These are phyloP conservation scores for Mytilinidion resinicola DNA, from an alignment of 495 filamentous ascomycete genomes.

Conservation along the genomic window DNA sequence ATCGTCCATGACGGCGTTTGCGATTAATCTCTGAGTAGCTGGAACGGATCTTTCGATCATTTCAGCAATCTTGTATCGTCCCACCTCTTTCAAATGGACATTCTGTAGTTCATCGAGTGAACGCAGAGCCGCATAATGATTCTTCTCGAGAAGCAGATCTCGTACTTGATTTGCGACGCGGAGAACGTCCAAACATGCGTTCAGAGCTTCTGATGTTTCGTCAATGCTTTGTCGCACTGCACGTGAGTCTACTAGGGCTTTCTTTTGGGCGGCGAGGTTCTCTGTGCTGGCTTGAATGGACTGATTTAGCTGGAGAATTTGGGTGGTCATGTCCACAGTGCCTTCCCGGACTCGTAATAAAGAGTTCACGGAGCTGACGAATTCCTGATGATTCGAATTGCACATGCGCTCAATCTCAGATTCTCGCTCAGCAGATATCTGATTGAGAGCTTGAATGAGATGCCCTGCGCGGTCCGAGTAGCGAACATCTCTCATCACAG, in stretches of 20 bases:
- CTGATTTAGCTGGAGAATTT: constrained; percentile 87
- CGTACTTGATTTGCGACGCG: constrained; percentile 91
- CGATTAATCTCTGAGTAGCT: constrained; percentile 84
- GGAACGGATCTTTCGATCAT: constrained; percentile 94
- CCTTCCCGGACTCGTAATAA: constrained; percentile 85
- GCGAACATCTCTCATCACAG: constrained; percentile 83
- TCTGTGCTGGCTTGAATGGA: constrained; percentile 95
- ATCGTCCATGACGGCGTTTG: constrained; percentile 94
- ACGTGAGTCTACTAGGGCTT: constrained; percentile 81
- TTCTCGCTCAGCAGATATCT: constrained; percentile 80
- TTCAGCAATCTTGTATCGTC: constrained; percentile 90
- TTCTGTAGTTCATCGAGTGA: constrained; percentile 94
- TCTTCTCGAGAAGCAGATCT: constrained; percentile 82
- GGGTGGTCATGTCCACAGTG: constrained; percentile 77
- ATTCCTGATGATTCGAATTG: constrained; percentile 92
- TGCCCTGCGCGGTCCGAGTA: constrained; percentile 63
- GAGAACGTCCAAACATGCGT: constrained; percentile 85
- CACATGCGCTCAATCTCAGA: constrained; percentile 90
- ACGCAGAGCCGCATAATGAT: constrained; percentile 89
- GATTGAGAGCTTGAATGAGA: constrained; percentile 69
- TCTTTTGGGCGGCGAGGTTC: constrained; percentile 90
- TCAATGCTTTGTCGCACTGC: constrained; percentile 93
- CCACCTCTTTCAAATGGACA: constrained; percentile 87
- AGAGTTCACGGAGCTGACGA: constrained; percentile 86
- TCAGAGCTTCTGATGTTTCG: constrained; percentile 81